These are phyloP conservation scores for Cotoneaster glaucophyllus DNA, from an alignment of 306 rosid species.

Conservation along the genomic window DNA sequence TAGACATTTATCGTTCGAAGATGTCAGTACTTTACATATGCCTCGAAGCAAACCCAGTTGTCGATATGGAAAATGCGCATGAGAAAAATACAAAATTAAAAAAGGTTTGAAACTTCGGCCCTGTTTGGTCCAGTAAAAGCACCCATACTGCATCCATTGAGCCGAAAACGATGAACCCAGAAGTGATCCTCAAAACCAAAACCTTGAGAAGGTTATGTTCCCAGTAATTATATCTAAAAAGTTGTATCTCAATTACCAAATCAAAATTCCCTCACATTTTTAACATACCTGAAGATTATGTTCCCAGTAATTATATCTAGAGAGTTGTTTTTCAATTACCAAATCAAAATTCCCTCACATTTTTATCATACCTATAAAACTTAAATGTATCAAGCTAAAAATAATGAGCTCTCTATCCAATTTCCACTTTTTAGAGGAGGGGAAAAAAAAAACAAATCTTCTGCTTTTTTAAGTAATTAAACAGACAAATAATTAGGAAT, in stretches of 20 bases:
- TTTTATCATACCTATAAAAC: neutral
- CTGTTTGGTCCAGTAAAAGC: neutral
- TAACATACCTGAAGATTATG: neutral
- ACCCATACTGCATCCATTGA: neutral
- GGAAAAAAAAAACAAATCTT: neutral
- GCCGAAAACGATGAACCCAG: neutral
- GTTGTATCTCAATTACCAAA: neutral
- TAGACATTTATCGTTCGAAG: neutral
- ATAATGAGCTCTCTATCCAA: neutral
- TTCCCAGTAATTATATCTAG: neutral
- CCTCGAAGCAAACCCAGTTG: neutral
- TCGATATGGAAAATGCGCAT: neutral
- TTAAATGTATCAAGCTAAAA: neutral
- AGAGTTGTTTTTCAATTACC: neutral
- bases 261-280: neutral
- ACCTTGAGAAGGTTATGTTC: neutral
- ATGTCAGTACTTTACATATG: neutral
- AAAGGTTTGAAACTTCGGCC: neutral
- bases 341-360: neutral
- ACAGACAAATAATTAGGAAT: neutral
- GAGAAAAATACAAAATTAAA: neutral
- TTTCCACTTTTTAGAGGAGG: neutral
- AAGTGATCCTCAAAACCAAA: neutral
- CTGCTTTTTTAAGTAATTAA: neutral
- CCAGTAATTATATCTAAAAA: neutral